Evolutionary conservation across 257 asterid genomes (phyloP).

Genomic region (Paraleonurus japonicus): DNA sequence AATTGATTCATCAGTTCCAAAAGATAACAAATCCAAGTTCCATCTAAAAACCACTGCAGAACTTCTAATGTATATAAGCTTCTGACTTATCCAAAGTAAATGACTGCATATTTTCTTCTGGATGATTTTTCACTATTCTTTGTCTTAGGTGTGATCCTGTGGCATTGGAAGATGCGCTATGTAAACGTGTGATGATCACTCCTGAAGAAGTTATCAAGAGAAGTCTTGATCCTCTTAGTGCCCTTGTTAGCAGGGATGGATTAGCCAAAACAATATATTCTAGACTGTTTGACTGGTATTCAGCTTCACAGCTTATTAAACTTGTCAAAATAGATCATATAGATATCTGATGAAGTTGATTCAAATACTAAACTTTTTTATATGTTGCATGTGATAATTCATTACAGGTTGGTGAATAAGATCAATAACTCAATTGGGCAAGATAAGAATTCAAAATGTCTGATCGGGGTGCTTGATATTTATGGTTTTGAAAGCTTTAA

Average conservation of each 20-base stretch:
- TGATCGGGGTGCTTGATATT: slow-evolving; percentile 94
- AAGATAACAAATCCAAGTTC: slow-evolving; percentile 77
- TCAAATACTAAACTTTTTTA: slow-evolving; percentile 20
- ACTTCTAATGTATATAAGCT: slow-evolving; percentile 68
- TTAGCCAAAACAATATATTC: slow-evolving; percentile 92
- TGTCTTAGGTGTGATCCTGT: slow-evolving; percentile 76
- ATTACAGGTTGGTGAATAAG: slow-evolving; percentile 90
- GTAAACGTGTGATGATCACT: slow-evolving; percentile 98
- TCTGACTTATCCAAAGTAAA: slow-evolving; percentile 32
- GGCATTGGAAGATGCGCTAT: slow-evolving; percentile 88
- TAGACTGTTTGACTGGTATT: slow-evolving; percentile 92
- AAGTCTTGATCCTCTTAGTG: slow-evolving; percentile 95
- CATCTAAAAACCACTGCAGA: slow-evolving; percentile 87
- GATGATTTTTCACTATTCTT: slow-evolving; percentile 30
- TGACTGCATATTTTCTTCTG: slow-evolving; percentile 31
- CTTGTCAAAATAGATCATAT: slow-evolving; percentile 5
- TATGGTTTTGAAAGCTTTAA: slow-evolving; percentile 98
- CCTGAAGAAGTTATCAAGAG: slow-evolving; percentile 98
- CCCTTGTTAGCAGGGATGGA: slow-evolving; percentile 90
- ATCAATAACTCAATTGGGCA: slow-evolving; percentile 93
- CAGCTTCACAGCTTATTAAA: slow-evolving; percentile 18
- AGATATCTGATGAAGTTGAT: slow-evolving; percentile 14
- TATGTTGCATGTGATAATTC: slow-evolving; percentile 15
- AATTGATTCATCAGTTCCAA: slow-evolving; percentile 75
- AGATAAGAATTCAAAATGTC: slow-evolving; percentile 64